A percentile compares a stretch with the other conserved stretches of the same genome.
phyloP scores from a whole-genome alignment of 1,284 basidiomycete species.

The Takashimella tepidaria region DNA sequence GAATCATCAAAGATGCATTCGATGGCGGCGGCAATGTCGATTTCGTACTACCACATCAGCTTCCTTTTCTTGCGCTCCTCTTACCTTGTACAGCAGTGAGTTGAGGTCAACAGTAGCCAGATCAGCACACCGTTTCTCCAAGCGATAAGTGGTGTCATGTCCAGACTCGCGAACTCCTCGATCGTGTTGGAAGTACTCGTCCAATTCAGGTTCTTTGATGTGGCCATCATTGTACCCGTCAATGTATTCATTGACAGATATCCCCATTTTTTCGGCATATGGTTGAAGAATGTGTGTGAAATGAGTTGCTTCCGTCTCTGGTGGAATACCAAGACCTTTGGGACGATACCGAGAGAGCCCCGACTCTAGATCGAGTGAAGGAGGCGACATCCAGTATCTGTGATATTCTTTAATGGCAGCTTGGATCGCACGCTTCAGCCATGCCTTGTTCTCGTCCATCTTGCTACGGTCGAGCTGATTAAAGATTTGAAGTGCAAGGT shows the following conservation, averaged over 20 bases:
- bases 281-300: constrained; percentile 97
- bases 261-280: constrained; percentile 83
- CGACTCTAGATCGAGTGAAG: constrained; percentile 85
- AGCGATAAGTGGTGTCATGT: constrained; percentile 95
- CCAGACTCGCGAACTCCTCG: constrained; percentile 90
- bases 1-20: constrained; percentile 89
- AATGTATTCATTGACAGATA: constrained; percentile 96
- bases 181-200: constrained; percentile 97
- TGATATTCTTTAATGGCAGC: constrained; percentile 99
- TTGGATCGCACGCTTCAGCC: constrained; percentile 91
- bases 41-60: constrained; percentile 59
- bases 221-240: constrained; percentile 87
- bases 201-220: constrained; percentile 79
- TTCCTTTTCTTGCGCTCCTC: constrained; percentile 1
- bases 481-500: constrained; percentile 97
- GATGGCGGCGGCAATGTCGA: constrained; percentile 90
- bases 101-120: constrained; percentile 95
- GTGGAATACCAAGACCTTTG: constrained; percentile 91
- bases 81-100: constrained; percentile 65
- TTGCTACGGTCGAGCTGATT: constrained; percentile 87
- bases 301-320: constrained; percentile 96
- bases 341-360: constrained; percentile 91
- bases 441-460: constrained; percentile 72
- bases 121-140: constrained; percentile 89
- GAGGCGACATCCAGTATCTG: constrained; percentile 90